These are phyloP conservation scores for Beauveria sp. DNA, from an alignment of 2,329 filamentous ascomycete genomes.

Conservation along the genomic window DNA sequence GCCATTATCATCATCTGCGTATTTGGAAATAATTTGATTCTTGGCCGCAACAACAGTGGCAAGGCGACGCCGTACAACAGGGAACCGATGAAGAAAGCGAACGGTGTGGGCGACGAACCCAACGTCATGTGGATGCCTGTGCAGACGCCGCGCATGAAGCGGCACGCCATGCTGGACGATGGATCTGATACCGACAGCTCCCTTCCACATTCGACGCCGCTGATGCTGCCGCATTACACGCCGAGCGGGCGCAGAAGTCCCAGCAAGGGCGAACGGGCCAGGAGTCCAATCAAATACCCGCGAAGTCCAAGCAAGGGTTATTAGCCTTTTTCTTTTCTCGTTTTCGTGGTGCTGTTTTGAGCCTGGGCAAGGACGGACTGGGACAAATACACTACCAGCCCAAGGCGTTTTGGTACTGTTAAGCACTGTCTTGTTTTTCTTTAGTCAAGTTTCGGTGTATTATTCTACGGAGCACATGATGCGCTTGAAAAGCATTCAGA, in stretches of 20 bases:
- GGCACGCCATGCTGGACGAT: slow-evolving; percentile 36
- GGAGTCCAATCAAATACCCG: slow-evolving; percentile 40
- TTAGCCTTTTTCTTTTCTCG: slow-evolving; percentile 12
- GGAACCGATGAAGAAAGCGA: slow-evolving; percentile 15
- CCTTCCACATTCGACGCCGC: slow-evolving; percentile 32
- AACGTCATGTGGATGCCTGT: slow-evolving; percentile 42
- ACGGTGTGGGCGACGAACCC: slow-evolving; percentile 28
- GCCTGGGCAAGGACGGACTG: not conserved
- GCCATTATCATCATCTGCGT: slow-evolving; percentile 40
- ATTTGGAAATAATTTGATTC: slow-evolving; percentile 42
- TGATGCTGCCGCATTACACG: slow-evolving; percentile 38
- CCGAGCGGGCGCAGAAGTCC: slow-evolving; percentile 41
- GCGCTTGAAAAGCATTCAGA: not conserved
- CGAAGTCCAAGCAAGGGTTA: slow-evolving; percentile 33
- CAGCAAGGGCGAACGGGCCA: slow-evolving; percentile 40
- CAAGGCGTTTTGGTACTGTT: not conserved
- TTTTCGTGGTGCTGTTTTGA: not conserved
- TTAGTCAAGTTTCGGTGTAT: not conserved
- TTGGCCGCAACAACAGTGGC: slow-evolving; percentile 27
- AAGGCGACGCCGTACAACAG: slow-evolving; percentile 19
- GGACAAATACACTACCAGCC: not conserved
- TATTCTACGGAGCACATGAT: not conserved
- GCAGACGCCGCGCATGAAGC: slow-evolving; percentile 38
- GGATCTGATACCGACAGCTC: slow-evolving; percentile 46
- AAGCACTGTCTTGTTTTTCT: not conserved